Percentiles rank a stretch among this genome's conserved stretches.
phyloP scores from a whole-genome alignment of 768 basidiomycete genomes.

The Chalciporus sphaerocephalus region DNA sequence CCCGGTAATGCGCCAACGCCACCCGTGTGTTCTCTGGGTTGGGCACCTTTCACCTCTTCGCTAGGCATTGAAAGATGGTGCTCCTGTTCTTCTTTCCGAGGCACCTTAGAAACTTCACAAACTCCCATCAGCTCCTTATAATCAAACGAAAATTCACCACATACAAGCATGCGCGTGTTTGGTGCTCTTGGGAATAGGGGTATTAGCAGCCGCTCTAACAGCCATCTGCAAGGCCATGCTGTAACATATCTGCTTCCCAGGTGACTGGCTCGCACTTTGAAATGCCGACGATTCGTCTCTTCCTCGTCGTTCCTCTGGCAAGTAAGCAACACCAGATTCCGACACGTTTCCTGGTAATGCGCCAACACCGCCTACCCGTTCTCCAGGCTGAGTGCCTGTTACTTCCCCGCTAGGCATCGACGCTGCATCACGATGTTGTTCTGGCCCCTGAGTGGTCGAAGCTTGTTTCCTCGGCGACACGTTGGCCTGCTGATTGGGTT shows the following conservation, averaged over 20 bases:
- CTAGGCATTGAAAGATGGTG: conserved; percentile 33
- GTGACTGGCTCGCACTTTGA: too few relatives aligned
- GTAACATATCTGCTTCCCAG: too few relatives aligned
- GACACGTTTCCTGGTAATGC: conserved; percentile 44
- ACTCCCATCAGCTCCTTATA: conserved; percentile 9
- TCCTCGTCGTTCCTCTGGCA: conserved; percentile 44
- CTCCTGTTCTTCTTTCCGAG: background rate
- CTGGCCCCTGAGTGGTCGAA: background rate
- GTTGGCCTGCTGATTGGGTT: too few relatives aligned
- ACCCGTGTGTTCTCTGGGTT: conserved; percentile 29
- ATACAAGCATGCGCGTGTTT: conserved; percentile 11
- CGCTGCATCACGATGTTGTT: too few relatives aligned
- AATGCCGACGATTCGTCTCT: too few relatives aligned
- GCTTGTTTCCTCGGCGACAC: too few relatives aligned
- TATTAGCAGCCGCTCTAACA: too few relatives aligned
- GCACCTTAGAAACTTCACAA: conserved; percentile 9
- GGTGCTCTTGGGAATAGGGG: conserved; percentile 4
- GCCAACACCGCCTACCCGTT: conserved; percentile 40
- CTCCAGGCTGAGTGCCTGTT: conserved; percentile 30
- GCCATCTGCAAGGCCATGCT: too few relatives aligned
- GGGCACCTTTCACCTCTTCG: conserved; percentile 29
- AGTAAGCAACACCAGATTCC: conserved; percentile 44
- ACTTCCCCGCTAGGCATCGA: conserved; percentile 37
- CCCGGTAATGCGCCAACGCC: conserved; percentile 53
- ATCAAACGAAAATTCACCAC: background rate